Evolutionary conservation across 225 moss, liverwort and hornwort genomes (phyloP).

Genomic region (Physcomitrium patens): DNA sequence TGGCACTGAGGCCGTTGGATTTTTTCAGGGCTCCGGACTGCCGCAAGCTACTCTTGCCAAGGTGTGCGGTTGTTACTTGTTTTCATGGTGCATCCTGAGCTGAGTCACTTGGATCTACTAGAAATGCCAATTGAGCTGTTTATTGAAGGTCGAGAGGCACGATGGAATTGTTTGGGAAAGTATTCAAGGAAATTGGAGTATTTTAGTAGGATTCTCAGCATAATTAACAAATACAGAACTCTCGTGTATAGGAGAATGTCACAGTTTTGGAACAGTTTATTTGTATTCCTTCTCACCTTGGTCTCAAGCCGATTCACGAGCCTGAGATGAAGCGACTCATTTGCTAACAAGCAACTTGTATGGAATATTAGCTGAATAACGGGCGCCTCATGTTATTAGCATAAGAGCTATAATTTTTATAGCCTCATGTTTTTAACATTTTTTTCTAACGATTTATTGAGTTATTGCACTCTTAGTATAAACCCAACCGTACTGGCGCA

Average conservation of each 20-base stretch:
- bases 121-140: neutral
- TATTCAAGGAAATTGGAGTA: neutral
- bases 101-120: slow-evolving; percentile 22
- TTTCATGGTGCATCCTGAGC: slow-evolving; percentile 7
- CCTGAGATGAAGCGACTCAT: slow-evolving; percentile 11
- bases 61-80: slow-evolving; percentile 46
- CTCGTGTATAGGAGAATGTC: slow-evolving; percentile 10
- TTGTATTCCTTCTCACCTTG: neutral
- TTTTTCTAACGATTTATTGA: neutral
- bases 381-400: neutral
- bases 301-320: slow-evolving; percentile 14
- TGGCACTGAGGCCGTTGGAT: slow-evolving; percentile 85
- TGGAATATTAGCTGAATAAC: slow-evolving; percentile 12
- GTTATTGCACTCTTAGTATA: neutral
- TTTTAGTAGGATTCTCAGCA: neutral
- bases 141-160: neutral
- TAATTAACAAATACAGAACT: neutral
- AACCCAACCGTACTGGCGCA: slow-evolving; percentile 13
- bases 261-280: slow-evolving; percentile 7
- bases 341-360: neutral
- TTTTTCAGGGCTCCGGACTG: slow-evolving; percentile 90
- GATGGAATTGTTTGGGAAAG: neutral
- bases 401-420: neutral
- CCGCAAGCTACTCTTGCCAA: slow-evolving; percentile 93
- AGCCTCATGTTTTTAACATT: too few species aligned